Conservation (phyloP, 352 stramenopile species). For the Globisporangium orthogonon region DNA sequence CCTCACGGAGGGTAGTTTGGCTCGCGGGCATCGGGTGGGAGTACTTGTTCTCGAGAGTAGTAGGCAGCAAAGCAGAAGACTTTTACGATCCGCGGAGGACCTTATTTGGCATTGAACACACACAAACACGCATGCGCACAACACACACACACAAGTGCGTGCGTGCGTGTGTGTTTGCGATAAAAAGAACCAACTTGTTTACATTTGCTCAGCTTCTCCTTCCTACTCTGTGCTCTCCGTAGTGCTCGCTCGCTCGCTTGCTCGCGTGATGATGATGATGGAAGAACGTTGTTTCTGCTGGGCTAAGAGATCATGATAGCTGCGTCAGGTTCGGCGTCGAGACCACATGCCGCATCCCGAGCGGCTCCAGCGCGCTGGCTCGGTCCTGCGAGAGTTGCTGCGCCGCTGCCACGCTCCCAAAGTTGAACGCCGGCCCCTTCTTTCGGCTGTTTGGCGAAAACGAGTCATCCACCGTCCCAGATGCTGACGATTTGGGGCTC, state of each 20-base stretch:
- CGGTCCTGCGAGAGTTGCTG: conserved; percentile 23
- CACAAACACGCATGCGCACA: no score
- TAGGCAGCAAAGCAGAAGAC: background rate
- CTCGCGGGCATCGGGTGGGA: background rate
- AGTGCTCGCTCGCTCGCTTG: background rate
- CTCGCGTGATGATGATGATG: background rate
- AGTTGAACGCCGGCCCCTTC: conserved; percentile 1
- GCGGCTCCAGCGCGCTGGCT: conserved; percentile 9
- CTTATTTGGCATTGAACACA: background rate
- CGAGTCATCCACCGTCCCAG: background rate
- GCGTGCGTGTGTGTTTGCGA: conserved; percentile 2
- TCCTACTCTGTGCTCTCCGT: background rate
- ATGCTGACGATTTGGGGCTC: background rate
- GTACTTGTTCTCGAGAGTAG: background rate
- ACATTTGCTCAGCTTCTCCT: conserved; percentile 10
- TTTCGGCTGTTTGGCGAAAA: background rate
- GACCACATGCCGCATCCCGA: conserved; percentile 53
- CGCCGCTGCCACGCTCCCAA: conserved; percentile 14
- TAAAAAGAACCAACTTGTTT: conserved; percentile 15
- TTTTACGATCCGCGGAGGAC: background rate
- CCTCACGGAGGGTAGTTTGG: background rate
- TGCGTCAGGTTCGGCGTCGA: conserved; percentile 50
- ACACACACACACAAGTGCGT: background rate
- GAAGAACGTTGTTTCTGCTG: background rate
- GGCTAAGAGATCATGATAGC: conserved; percentile 14